These are phyloP conservation scores for Solanum ossicruentum DNA, from an alignment of 257 asterid species.

Conservation along the genomic window DNA sequence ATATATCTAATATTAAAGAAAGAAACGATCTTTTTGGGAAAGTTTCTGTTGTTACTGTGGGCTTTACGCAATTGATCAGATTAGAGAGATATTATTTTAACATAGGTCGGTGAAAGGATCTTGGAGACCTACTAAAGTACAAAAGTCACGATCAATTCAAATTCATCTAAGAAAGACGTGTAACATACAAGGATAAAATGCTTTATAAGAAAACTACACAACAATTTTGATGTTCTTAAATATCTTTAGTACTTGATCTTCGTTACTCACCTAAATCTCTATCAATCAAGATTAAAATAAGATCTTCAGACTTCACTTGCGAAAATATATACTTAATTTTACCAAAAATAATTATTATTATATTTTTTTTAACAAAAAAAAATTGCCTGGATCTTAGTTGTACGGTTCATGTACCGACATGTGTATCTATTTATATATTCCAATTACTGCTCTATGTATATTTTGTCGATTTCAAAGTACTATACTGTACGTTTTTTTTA, in stretches of 20 bases:
- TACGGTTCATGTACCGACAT: constrained; percentile 1
- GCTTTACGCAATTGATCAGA: too few relatives aligned
- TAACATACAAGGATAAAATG: background rate
- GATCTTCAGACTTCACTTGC: background rate
- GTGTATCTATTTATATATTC: background rate
- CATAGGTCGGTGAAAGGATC: too few relatives aligned
- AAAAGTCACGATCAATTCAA: background rate
- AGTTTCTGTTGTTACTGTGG: too few relatives aligned
- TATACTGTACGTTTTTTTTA: background rate
- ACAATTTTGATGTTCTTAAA: background rate
- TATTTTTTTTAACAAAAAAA: background rate
- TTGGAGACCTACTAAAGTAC: too few relatives aligned
- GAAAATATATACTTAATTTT: background rate
- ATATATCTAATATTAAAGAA: too few relatives aligned
- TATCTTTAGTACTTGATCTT: background rate
- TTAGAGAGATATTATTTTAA: too few relatives aligned
- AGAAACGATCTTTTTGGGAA: too few relatives aligned
- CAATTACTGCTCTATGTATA: background rate
- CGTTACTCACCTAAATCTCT: background rate
- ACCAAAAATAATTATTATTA: background rate
- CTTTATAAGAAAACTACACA: background rate
- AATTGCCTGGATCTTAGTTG: background rate
- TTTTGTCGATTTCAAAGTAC: background rate
- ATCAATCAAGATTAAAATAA: background rate
- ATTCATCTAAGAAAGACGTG: background rate